Evolutionary conservation across 495 filamentous ascomycete genomes (phyloP), one percentile per base, ranked within the genome.

Genomic region (Trichoderma orchidacearum): DNA sequence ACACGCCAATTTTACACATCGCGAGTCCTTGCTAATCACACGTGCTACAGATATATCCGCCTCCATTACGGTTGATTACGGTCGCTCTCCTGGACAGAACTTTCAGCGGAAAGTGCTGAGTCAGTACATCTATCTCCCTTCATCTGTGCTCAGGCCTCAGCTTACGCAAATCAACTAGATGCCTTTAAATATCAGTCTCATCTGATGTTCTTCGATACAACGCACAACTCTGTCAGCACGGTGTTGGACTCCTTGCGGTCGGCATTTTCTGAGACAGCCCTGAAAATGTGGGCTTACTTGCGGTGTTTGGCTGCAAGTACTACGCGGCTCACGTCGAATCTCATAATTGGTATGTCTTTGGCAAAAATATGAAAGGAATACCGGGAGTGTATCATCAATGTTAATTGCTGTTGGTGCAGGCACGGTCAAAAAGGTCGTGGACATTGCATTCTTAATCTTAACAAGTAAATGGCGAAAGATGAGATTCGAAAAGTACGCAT

Each of bases 121-220:
- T 80, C 70, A 65, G 75, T 62, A 6, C 21, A 15, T 30, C 50
- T 32, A 5, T 15, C 74, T 56, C 54, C 69, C 25, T 78, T 80
- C 0, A 81, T 81, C 3, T 73, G 70, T 54, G 67, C 73, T 1
- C 80, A 73, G n/a, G n/a, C n/a, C n/a, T 23, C 62, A 81, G 23
- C 73, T 69, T 54, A 59, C 30, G 5, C 36, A 30, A 9, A 25
- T 3, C 27, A 12, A 45, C 17, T 18, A 74, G 76, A 82, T 64
- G 74, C 85, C 0, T 89, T 96, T 73, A 91, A 93, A 64, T 84
- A 91, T 45, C 89, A 93, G 60, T 81, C 87, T 55, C 85, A 94
- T 61, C 76, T 84, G 30, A 94, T 96, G 85, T 91, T 92, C 66
- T 84, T 93, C 56, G 91, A 96, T 64, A 89, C 87, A 3, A 69